Evolutionary conservation across 2,329 filamentous ascomycete genomes (phyloP).

Genomic region (Stagonosporopsis cucurbitacearum): DNA sequence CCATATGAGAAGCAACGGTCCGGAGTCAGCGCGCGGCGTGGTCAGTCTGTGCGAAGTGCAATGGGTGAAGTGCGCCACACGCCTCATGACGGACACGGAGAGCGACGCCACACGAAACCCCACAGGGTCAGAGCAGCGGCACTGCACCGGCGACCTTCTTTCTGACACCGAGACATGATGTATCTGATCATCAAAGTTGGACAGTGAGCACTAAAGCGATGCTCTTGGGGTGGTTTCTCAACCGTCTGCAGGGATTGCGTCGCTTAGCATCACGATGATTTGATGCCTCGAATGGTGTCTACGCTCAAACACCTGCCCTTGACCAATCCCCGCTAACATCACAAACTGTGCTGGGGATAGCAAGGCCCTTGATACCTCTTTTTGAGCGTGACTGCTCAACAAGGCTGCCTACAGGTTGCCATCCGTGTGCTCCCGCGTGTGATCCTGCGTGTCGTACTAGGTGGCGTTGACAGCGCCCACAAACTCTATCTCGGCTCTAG

Average conservation of each 20-base stretch:
- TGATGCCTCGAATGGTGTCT: conserved; percentile 13
- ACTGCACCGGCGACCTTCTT: conserved; percentile 9
- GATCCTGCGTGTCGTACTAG: conserved; percentile 3
- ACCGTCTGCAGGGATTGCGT: conserved; percentile 11
- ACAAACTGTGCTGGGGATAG: background rate
- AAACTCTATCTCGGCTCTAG: conserved; percentile 13
- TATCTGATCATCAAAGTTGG: conserved; percentile 8
- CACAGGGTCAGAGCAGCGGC: conserved; percentile 19
- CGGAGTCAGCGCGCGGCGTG: conserved; percentile 20
- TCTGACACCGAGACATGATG: conserved; percentile 13
- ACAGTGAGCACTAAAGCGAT: background rate
- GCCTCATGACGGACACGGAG: conserved; percentile 18
- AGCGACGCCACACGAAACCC: conserved; percentile 17
- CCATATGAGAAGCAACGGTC: conserved; percentile 18
- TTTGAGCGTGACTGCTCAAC: background rate
- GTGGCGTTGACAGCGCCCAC: conserved; percentile 11
- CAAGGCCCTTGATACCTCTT: background rate
- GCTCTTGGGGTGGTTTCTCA: background rate
- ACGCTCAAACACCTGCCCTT: conserved; percentile 6
- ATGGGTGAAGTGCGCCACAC: conserved; percentile 16
- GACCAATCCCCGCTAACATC: background rate
- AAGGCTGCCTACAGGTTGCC: background rate
- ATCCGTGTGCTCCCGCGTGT: conserved; percentile 4
- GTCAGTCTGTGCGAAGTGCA: conserved; percentile 16
- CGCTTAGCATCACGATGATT: conserved; percentile 19